Percentiles rank a stretch among this genome's conserved stretches.
Evolutionary conservation across 768 basidiomycete species (phyloP).

Genomic region (Pleurotus eryngii): DNA sequence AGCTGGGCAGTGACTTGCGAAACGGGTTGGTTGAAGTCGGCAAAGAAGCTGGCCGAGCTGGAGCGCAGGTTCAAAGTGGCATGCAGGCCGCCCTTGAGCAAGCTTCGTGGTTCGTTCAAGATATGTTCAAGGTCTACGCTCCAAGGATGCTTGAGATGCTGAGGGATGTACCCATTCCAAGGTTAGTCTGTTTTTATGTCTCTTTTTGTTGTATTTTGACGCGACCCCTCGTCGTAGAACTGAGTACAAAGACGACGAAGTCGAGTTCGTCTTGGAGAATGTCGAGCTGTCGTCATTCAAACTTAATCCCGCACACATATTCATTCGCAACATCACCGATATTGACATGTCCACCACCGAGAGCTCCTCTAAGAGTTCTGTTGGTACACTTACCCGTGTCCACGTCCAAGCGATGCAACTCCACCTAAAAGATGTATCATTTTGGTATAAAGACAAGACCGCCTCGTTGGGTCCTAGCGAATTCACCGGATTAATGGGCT

Average conservation of each 20-base stretch:
- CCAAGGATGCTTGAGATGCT: conserved; percentile 52
- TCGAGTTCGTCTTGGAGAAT: conserved; percentile 75
- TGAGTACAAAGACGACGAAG: conserved; percentile 65
- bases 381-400: conserved; percentile 66
- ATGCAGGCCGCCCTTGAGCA: conserved; percentile 56
- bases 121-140: conserved; percentile 76
- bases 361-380: conserved; percentile 38
- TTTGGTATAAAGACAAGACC: conserved; percentile 67
- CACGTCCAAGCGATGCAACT: conserved; percentile 65
- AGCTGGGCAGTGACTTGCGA: conserved; percentile 48
- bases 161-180: conserved; percentile 66
- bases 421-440: conserved; percentile 61
- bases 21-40: conserved; percentile 32
- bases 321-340: conserved; percentile 17
- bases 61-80: conserved; percentile 23
- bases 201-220: background rate
- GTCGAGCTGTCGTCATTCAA: conserved; percentile 65
- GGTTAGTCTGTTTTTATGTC: conserved; percentile 32
- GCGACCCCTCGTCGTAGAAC: conserved; percentile 37
- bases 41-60: conserved; percentile 21
- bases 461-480: conserved; percentile 50
- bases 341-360: conserved; percentile 42
- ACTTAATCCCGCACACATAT: conserved; percentile 43
- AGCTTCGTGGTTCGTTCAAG: conserved; percentile 76
- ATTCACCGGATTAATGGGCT: conserved; percentile 58